Conservation (phyloP, 352 stramenopile genomes). For the Pythium coloratum region DNA sequence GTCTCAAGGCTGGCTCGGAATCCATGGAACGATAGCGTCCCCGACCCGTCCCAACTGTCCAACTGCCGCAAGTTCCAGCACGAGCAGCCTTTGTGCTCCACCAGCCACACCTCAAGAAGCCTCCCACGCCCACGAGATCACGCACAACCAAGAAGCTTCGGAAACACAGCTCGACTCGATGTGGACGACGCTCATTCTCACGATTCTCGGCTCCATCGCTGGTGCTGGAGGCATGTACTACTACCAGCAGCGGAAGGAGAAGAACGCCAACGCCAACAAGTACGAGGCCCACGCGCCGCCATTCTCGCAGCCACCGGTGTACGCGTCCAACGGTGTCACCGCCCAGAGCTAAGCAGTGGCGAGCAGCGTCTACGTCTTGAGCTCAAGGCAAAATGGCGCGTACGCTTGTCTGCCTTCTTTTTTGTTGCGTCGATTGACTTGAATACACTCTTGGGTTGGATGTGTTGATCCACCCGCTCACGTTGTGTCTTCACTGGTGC, state of each 20-base stretch:
- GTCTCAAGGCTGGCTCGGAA: background rate
- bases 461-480: background rate
- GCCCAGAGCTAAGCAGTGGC: background rate
- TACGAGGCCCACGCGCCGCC: conserved; percentile 6
- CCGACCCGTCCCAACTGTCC: background rate
- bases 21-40: background rate
- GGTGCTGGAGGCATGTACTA: conserved; percentile 17
- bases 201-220: conserved; percentile 18
- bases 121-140: too few relatives aligned
- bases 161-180: background rate
- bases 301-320: conserved; percentile 17
- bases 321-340: background rate
- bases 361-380: background rate
- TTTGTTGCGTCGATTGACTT: background rate
- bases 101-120: background rate
- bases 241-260: conserved; percentile 11
- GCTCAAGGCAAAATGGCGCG: background rate
- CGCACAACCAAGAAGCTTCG: background rate
- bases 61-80: conserved; percentile 2
- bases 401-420: too few relatives aligned
- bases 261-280: background rate
- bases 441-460: background rate
- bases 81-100: background rate
- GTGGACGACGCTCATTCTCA: conserved; percentile 22
- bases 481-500: background rate